A percentile compares a stretch with the other conserved stretches of the same genome.
phyloP scores from a whole-genome alignment of 2,329 filamentous ascomycete species.

The Rhinocladiella mackenziei region DNA sequence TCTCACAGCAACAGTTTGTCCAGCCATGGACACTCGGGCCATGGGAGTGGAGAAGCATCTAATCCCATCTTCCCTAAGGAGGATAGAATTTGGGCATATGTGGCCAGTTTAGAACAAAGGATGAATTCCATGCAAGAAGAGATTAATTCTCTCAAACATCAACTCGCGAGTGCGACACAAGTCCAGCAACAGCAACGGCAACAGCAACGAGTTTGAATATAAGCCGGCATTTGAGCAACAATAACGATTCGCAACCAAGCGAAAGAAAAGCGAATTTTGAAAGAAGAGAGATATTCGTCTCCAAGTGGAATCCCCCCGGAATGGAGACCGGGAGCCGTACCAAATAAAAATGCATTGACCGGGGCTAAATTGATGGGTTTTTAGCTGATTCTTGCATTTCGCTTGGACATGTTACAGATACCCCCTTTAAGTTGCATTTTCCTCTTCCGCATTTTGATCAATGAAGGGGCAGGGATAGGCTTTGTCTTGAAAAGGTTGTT shows the following conservation, averaged over 20 bases:
- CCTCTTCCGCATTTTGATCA: not conserved
- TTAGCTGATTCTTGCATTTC: slow-evolving; percentile 18
- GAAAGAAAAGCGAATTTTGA: too few relatives aligned
- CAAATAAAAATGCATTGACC: slow-evolving; percentile 13
- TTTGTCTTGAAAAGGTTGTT: not conserved
- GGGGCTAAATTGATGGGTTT: slow-evolving; percentile 5
- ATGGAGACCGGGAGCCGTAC: slow-evolving; percentile 3
- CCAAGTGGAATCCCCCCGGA: not conserved
- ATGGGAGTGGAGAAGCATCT: slow-evolving; percentile 31
- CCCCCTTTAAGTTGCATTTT: slow-evolving; percentile 16
- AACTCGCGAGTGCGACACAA: slow-evolving; percentile 33
- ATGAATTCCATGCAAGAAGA: slow-evolving; percentile 41
- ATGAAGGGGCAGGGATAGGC: too few relatives aligned
- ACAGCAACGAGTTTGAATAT: slow-evolving; percentile 14
- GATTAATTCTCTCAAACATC: slow-evolving; percentile 39
- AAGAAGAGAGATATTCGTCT: slow-evolving; percentile 4
- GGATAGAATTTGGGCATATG: slow-evolving; percentile 43
- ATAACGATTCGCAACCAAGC: slow-evolving; percentile 11
- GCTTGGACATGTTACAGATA: slow-evolving; percentile 19
- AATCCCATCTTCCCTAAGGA: slow-evolving; percentile 31
- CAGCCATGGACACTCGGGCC: slow-evolving; percentile 32
- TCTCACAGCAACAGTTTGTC: slow-evolving; percentile 34
- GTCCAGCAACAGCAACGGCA: slow-evolving; percentile 14
- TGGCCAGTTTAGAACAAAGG: slow-evolving; percentile 42
- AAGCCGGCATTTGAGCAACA: not conserved